Evolutionary conservation across 2,329 filamentous ascomycete genomes (phyloP), one percentile per base, ranked within the genome.

Genomic region (Penicillium sp.): DNA sequence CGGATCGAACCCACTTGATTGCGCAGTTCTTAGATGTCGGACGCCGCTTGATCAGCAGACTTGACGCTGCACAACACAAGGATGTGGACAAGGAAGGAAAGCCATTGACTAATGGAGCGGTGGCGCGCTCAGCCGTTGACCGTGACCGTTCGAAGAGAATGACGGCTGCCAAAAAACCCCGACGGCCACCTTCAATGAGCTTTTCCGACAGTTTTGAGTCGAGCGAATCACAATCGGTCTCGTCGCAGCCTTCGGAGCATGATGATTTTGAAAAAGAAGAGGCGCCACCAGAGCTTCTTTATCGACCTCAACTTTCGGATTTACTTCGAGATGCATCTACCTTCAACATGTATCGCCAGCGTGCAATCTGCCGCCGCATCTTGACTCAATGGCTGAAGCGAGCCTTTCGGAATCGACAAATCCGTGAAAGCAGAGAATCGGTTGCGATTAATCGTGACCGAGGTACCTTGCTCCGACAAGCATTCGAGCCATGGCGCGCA

Each of bases 381-480:
- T 58, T 81, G 28, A 70, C 71, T 25, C 70, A 68, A 53, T 82
- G 80, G 81, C 72, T 75, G 44, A 72, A 76, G 50, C 68, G 69
- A 44, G 73, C 76, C 48, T 63, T 69, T 44, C 67, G 74, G 51
- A 55, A 63, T 28, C 66, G 66, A 47, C 66, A 75, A 45, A 59
- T 66, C 28, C 73, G 69, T 50, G 56, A 64, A 28, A 63, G 69
- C 24, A 71, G 78, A 59, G 69, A 76, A 51, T 57, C 65, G 11
- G 68, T 75, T 48, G 79, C 83, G n/a, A 55, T 68, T 8, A 73
- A 74, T 18, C 75, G 77, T 46, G 81, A 86, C 61, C 73, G 74
- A 27, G 64, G 67, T 13, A 77, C 76, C 8, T 70, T 86, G 18
- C 67, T 84, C 42, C 76, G 74, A 33, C 74, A 80, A 55, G 79